Evolutionary conservation across 352 stramenopile genomes (phyloP), one percentile per base, ranked within the genome.

Genomic region (Pythium phragmiticola): DNA sequence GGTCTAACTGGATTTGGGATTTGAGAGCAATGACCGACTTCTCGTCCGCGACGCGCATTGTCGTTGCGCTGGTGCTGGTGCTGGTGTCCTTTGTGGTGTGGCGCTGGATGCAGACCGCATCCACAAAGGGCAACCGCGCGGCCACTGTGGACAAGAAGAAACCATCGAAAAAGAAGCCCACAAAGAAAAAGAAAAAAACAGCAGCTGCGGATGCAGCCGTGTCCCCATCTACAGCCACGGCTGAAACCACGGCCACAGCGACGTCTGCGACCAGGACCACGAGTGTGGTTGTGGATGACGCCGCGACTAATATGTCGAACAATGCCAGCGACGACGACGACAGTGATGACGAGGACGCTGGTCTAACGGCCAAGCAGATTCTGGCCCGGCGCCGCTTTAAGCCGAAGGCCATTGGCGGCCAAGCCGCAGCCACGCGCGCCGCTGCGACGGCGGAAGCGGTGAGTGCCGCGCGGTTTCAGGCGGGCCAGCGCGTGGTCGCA

Each of bases 381-480:
- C 53, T 94, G 41, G 67, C 81, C 12, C 76, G 72, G 11, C 77
- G 80, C 45, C 84, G 74, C 46, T 94, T 94, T 60, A 75, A 86
- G 53, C 74, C 78, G 9, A 84, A 75, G 43, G 79, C 66, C 30
- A 68, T 94, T 11, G 77, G 81, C 11, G 79, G 72, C 33, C 28
- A 33, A 14, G 57, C 9, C 9, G 60, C 7, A 17, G 55, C 55
- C 0, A 65, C 66, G 11, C 56, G 58, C 5, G 57, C 76, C 26
- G 54, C 64, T 17, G 50, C 72, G 7, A 39, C 70, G 23, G 57
- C 68, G n/a, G 50, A 70, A 14, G 53, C 70, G 19, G 55, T 68
- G 9, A 71, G 58, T 17, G 70, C 65, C 13, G 69, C 61, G 16
- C 68, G 68, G 17, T 80, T 83, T 53, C 48, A 59, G 2, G 72